Conservation (phyloP, 805 yeast genomes). For the Sugiyamaella marilandica region DNA sequence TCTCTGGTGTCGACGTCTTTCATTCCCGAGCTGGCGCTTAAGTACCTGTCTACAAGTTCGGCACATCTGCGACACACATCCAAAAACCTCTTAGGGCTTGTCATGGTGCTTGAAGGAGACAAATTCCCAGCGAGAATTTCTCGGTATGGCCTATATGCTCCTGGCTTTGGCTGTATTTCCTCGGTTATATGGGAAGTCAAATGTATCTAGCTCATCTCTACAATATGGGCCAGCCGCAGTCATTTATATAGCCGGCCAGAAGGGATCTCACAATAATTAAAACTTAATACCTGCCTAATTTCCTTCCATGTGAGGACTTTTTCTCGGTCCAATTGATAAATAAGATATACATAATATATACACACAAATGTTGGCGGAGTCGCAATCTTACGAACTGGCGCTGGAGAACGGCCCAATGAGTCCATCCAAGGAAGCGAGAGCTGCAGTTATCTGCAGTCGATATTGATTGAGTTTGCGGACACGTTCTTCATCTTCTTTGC, state of each 20-base stretch:
- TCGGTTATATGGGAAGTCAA: neutral
- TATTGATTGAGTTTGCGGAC: conserved; percentile 25
- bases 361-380: neutral
- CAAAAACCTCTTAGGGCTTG: conserved; percentile 4
- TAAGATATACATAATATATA: neutral
- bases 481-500: conserved; percentile 25
- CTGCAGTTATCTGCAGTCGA: conserved; percentile 14
- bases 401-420: conserved; percentile 1
- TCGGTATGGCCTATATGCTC: neutral
- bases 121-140: neutral
- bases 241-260: neutral
- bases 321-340: no score
- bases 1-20: conserved; percentile 1
- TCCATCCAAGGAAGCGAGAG: conserved; percentile 7
- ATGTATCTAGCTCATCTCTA: neutral
- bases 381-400: no score
- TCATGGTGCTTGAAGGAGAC: neutral
- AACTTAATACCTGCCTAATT: no score
- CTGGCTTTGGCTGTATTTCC: neutral
- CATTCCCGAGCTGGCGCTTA: neutral
- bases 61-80: conserved; percentile 10
- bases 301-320: no score
- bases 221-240: neutral
- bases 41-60: conserved; percentile 14
- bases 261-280: neutral